These are phyloP conservation scores for Dipteronia dyeriana DNA, from an alignment of 345 rosid genomes.

Conservation along the genomic window DNA sequence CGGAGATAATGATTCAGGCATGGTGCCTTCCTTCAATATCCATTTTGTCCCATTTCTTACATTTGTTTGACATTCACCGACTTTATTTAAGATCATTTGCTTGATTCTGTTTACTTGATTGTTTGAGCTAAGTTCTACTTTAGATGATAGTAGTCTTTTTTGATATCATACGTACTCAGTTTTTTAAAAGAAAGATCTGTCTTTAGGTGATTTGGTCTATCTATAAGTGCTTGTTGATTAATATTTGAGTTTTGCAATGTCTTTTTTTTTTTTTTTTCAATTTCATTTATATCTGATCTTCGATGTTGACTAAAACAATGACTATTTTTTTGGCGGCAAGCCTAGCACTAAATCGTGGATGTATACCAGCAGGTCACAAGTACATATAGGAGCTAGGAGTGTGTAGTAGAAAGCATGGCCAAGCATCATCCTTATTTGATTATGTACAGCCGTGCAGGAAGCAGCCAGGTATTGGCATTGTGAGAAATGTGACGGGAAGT, in stretches of 20 bases:
- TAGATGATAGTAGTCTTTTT: neutral
- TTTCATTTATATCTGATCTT: neutral
- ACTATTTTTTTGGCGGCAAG: neutral
- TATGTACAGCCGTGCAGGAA: slow-evolving; percentile 52
- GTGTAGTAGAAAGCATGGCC: slow-evolving; percentile 32
- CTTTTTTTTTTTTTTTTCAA: no score
- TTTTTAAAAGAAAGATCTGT: neutral
- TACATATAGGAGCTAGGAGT: slow-evolving; percentile 1
- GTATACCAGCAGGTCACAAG: slow-evolving; percentile 14
- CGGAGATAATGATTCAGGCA: neutral
- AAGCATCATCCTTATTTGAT: slow-evolving; percentile 57
- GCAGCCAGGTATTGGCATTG: slow-evolving; percentile 53
- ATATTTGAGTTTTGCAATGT: neutral
- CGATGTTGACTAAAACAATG: neutral
- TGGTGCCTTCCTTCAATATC: neutral
- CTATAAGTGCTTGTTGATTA: neutral
- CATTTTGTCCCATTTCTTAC: neutral
- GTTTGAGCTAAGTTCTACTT: neutral
- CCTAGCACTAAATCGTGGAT: neutral
- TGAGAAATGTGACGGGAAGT: slow-evolving; percentile 50
- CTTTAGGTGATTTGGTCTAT: neutral
- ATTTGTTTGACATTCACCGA: neutral
- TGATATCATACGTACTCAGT: neutral
- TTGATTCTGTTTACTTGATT: neutral
- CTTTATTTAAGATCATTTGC: neutral